Percentiles rank a stretch among this genome's conserved stretches.
These are phyloP conservation scores for Eucalyptus regnans DNA, from an alignment of 345 rosid species.

Conservation along the genomic window DNA sequence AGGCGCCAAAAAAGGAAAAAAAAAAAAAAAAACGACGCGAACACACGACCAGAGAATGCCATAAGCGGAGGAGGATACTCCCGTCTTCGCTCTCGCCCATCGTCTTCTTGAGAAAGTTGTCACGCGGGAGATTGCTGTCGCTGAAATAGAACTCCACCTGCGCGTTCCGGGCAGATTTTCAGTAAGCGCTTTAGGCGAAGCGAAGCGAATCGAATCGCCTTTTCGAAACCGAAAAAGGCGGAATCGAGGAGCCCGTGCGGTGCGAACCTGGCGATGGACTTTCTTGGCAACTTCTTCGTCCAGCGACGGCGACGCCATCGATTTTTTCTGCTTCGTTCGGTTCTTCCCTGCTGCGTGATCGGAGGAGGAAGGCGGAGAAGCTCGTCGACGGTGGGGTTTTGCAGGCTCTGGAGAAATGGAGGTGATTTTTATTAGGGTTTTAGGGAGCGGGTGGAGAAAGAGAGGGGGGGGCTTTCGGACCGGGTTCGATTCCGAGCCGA, in stretches of 20 bases:
- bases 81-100: conserved; percentile 67
- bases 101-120: conserved; percentile 51
- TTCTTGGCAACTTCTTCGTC: conserved; percentile 50
- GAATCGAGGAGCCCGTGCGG: not conserved
- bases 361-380: not conserved
- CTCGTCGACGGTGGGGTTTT: not conserved
- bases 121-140: conserved; percentile 88
- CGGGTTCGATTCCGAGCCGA: not conserved
- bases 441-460: not conserved
- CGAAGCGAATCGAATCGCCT: not conserved
- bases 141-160: conserved; percentile 98
- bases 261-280: conserved; percentile 52
- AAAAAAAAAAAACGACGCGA: not conserved
- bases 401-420: not conserved
- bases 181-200: not conserved
- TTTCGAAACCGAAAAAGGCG: not conserved
- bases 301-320: conserved; percentile 53
- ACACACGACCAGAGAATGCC: not conserved
- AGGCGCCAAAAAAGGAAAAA: not conserved
- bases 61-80: conserved; percentile 33
- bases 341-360: not conserved
- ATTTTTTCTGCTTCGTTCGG: not conserved
- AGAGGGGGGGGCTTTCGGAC: not conserved
- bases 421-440: not conserved
- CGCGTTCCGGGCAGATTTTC: not conserved